These are phyloP conservation scores for Xylariaceae sp. DNA, from an alignment of 2,329 filamentous ascomycete genomes.

Conservation along the genomic window DNA sequence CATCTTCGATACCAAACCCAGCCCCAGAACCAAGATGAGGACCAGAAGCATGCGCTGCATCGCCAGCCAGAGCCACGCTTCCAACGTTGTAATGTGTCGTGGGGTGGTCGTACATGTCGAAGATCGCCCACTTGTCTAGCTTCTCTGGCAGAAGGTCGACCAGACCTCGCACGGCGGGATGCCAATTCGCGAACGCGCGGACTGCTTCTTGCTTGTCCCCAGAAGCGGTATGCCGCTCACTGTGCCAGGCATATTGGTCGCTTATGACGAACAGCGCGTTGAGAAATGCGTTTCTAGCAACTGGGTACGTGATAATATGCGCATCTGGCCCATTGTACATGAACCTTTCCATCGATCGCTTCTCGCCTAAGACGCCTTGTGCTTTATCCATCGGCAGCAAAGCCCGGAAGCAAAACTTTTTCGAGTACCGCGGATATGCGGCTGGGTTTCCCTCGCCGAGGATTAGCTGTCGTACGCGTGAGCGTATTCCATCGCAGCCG, in stretches of 20 bases:
- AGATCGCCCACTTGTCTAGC: conserved; percentile 55
- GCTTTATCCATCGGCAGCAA: conserved; percentile 59
- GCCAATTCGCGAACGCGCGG: conserved; percentile 41
- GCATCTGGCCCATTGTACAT: conserved; percentile 57
- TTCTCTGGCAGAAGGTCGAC: conserved; percentile 45
- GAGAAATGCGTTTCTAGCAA: conserved; percentile 54
- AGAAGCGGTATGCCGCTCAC: conserved; percentile 31
- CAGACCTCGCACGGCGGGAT: conserved; percentile 36
- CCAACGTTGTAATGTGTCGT: conserved; percentile 43
- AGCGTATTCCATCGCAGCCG: conserved; percentile 65
- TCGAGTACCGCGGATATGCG: conserved; percentile 48
- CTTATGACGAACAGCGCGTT: conserved; percentile 53
- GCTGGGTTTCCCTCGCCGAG: conserved; percentile 46
- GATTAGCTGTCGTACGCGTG: conserved; percentile 49
- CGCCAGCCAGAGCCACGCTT: conserved; percentile 49
- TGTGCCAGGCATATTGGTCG: conserved; percentile 37
- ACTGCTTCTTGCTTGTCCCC: conserved; percentile 40
- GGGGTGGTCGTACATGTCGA: conserved; percentile 48
- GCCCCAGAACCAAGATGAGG: conserved; percentile 57
- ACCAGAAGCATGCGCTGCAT: conserved; percentile 55
- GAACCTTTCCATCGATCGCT: conserved; percentile 47
- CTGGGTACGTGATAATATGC: conserved; percentile 61
- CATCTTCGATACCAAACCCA: conserved; percentile 56
- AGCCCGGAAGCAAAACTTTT: conserved; percentile 61
- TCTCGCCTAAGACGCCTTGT: conserved; percentile 44